These are phyloP conservation scores for Trypanosoma grayi DNA, from an alignment of 208 protist genomes.

Conservation along the genomic window DNA sequence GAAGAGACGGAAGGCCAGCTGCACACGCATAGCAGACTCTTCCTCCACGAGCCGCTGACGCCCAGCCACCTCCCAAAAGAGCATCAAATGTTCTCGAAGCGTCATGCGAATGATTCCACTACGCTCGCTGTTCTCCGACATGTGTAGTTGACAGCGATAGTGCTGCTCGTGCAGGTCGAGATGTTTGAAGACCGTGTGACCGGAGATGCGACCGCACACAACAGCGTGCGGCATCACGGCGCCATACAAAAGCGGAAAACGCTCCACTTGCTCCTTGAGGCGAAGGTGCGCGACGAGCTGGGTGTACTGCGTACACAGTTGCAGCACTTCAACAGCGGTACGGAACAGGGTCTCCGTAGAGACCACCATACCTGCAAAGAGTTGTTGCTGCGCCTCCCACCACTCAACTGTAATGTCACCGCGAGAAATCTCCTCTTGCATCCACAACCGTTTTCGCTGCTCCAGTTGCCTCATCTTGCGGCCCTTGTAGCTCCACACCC, in stretches of 20 bases:
- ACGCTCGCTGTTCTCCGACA: not conserved
- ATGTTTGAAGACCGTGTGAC: conserved; percentile 41
- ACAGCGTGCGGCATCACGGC: conserved; percentile 37
- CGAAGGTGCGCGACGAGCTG: conserved; percentile 31
- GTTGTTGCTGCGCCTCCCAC: conserved; percentile 12
- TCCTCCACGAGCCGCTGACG: conserved; percentile 19
- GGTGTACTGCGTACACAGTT: conserved; percentile 30
- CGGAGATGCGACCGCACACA: conserved; percentile 39
- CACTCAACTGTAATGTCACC: conserved; percentile 25
- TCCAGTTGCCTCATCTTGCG: conserved; percentile 19
- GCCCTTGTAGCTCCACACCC: conserved; percentile 31
- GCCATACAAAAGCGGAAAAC: conserved; percentile 58
- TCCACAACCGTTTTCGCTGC: conserved; percentile 13
- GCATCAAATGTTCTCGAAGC: conserved; percentile 5
- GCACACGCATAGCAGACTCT: conserved; percentile 13
- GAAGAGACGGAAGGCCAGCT: conserved; percentile 1
- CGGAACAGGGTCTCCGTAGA: conserved; percentile 45
- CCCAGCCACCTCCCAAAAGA: conserved; percentile 5
- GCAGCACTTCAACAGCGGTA: conserved; percentile 29
- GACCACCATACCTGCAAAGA: conserved; percentile 17
- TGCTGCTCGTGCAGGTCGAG: conserved; percentile 31
- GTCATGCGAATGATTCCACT: conserved; percentile 7
- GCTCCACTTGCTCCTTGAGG: conserved; percentile 36
- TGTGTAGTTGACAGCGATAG: not conserved
- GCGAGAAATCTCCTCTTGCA: conserved; percentile 28